Evolutionary conservation across 2,329 filamentous ascomycete genomes (phyloP), one percentile per base, ranked within the genome.

Genomic region (Clonostachys rosea): DNA sequence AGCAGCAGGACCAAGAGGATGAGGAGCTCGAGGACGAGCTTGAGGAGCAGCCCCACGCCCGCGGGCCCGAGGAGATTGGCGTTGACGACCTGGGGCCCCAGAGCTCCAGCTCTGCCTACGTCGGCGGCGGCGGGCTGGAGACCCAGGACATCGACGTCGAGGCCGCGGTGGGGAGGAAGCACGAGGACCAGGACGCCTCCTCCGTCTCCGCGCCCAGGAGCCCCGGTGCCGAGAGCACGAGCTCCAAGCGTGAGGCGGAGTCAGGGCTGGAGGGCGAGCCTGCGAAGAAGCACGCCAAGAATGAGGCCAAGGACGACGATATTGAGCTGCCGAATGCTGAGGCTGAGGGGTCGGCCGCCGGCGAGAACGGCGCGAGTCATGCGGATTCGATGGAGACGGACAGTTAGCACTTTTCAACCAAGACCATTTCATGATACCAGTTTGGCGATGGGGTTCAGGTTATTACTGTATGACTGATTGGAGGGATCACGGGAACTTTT

Each of bases 61-160:
- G 90, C 39, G 92, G 92, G 0, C 94, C 94, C 0, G 83, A 89
- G 33, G 78, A 89, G 55, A 87, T 97, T 44, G 92, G 91, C 5
- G 83, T 91, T 49, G 84, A 89, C 56, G 94, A 99, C 61, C 87
- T 89, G 54, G 94, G 94, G 0, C 84, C 88, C 10, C 91, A 89
- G 65, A 68, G 53, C 45, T 70, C 66, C 46, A 69, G 62, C 14
- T 70, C 63, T 39, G 67, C 61, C 44, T 63, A 64, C 48, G 63
- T 71, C 47, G 65, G 70, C 41, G 61, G 58, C 34, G 62, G 13
- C 11, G 47, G 67, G 36, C 56, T 77, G n/a, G 69, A 72, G 43
- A 74, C 78, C 64, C 71, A 74, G 45, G 75, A 71, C 12, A 80
- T 84, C 50, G 76, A 84, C 55, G 65, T 84, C 18, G 79, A 81